Evolutionary conservation across 495 filamentous ascomycete species (phyloP).

Genomic region (Talaromyces wortmannii): DNA sequence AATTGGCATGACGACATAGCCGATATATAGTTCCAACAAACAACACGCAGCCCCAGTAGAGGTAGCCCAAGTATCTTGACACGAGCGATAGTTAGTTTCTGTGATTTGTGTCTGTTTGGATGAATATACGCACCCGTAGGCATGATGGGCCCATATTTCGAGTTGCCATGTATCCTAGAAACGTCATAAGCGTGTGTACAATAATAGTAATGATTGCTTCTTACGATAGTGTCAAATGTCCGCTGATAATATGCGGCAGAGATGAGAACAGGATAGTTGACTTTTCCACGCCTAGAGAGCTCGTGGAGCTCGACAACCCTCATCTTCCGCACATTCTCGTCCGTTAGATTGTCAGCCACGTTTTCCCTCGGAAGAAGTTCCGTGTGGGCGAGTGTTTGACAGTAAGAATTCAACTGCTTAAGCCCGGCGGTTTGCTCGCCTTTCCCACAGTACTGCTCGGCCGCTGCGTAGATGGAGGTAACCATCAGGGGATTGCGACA

Average conservation of each 20-base stretch:
- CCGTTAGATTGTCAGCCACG: conserved; percentile 28
- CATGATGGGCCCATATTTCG: conserved; percentile 28
- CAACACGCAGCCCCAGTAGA: conserved; percentile 25
- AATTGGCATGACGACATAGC: conserved; percentile 4
- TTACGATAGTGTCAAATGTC: conserved; percentile 28
- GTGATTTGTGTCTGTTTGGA: not conserved
- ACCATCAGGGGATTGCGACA: conserved; percentile 29
- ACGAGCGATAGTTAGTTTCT: not conserved
- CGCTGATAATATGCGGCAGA: conserved; percentile 19
- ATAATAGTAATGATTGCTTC: not conserved
- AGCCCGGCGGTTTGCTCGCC: conserved; percentile 20
- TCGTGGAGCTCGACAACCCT: conserved; percentile 23
- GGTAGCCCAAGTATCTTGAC: conserved; percentile 20
- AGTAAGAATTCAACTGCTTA: conserved; percentile 13
- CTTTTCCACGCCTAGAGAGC: conserved; percentile 8
- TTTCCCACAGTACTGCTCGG: conserved; percentile 25
- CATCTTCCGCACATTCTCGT: conserved; percentile 26
- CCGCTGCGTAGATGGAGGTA: conserved; percentile 32
- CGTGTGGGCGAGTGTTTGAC: conserved; percentile 17
- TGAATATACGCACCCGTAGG: conserved; percentile 21
- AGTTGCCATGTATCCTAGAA: conserved; percentile 27
- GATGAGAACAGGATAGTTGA: conserved; percentile 21
- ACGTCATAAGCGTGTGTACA: not conserved
- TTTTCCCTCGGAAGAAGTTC: conserved; percentile 23
- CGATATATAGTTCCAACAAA: conserved; percentile 18